Evolutionary conservation across 2,329 filamentous ascomycete genomes (phyloP).

Genomic region (Magnaporthiopsis poae): DNA sequence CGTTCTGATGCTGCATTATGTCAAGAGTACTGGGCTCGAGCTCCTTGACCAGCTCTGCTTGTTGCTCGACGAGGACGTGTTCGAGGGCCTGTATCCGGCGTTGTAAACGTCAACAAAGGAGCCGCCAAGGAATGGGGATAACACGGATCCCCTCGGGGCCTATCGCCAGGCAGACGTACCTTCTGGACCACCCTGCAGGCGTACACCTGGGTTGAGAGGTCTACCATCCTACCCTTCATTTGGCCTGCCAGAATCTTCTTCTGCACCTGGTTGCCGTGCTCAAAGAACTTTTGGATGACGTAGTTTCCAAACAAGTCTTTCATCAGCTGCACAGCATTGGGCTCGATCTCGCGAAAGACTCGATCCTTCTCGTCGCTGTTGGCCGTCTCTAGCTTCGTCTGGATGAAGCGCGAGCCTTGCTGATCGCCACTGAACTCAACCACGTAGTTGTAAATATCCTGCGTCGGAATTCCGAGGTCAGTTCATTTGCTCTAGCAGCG

Average conservation of each 20-base stretch:
- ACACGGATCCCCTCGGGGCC: too few relatives aligned
- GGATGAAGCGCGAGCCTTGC: constrained; percentile 89
- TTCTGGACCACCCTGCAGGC: constrained; percentile 94
- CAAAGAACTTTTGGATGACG: constrained; percentile 89
- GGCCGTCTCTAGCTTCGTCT: constrained; percentile 80
- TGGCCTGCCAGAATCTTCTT: constrained; percentile 76
- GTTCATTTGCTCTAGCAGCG: background rate
- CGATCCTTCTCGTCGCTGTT: constrained; percentile 93
- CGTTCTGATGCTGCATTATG: constrained; percentile 78
- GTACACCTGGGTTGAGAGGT: constrained; percentile 79
- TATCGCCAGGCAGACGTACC: constrained; percentile 34
- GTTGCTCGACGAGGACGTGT: constrained; percentile 83
- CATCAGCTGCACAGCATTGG: constrained; percentile 80
- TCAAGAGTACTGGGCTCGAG: constrained; percentile 65
- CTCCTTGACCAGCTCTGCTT: constrained; percentile 49
- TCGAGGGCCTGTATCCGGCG: constrained; percentile 61
- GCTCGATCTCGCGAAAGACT: constrained; percentile 77
- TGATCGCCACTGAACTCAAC: constrained; percentile 95
- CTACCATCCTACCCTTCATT: constrained; percentile 77
- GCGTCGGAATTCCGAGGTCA: background rate
- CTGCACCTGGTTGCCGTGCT: constrained; percentile 87
- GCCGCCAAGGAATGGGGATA: background rate
- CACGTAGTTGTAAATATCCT: constrained; percentile 76
- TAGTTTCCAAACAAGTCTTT: constrained; percentile 97
- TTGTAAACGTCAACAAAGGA: background rate